phyloP scores from a whole-genome alignment of 2,329 filamentous ascomycete genomes.

The Penicillium sp. region DNA sequence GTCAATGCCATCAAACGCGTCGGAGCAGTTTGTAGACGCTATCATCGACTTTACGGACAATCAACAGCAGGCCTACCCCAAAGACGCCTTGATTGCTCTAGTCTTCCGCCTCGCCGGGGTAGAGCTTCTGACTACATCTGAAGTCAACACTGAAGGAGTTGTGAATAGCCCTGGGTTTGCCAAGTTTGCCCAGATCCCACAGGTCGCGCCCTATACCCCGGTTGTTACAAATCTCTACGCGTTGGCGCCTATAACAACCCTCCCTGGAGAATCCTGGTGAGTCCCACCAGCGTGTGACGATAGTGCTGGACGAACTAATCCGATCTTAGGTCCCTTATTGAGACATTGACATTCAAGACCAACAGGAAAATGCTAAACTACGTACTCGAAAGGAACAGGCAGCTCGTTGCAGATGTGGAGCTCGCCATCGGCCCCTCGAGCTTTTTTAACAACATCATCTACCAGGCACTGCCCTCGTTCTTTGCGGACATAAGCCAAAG shows the following conservation, averaged over 20 bases:
- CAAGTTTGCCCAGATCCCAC: neutral
- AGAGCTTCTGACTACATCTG: constrained; percentile 1
- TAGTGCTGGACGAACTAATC: neutral
- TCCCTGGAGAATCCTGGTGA: neutral
- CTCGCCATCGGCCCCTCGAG: neutral
- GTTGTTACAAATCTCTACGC: neutral
- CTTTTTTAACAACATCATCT: neutral
- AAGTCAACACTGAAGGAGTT: neutral
- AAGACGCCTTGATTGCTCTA: constrained; percentile 4
- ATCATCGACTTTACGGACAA: constrained; percentile 1
- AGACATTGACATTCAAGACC: neutral
- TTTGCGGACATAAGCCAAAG: neutral
- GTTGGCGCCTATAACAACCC: neutral
- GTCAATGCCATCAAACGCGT: neutral
- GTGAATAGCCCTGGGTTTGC: neutral
- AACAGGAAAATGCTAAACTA: neutral
- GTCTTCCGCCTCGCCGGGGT: neutral
- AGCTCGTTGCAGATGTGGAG: neutral
- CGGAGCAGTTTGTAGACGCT: constrained; percentile 5
- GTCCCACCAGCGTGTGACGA: neutral
- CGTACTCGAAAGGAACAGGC: neutral
- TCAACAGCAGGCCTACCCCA: neutral
- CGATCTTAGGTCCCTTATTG: neutral
- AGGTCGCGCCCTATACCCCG: neutral
- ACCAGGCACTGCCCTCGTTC: constrained; percentile 3